These are phyloP conservation scores for Aegilops speltoides DNA, from an alignment of 176 grass and related monocot species.

Conservation along the genomic window DNA sequence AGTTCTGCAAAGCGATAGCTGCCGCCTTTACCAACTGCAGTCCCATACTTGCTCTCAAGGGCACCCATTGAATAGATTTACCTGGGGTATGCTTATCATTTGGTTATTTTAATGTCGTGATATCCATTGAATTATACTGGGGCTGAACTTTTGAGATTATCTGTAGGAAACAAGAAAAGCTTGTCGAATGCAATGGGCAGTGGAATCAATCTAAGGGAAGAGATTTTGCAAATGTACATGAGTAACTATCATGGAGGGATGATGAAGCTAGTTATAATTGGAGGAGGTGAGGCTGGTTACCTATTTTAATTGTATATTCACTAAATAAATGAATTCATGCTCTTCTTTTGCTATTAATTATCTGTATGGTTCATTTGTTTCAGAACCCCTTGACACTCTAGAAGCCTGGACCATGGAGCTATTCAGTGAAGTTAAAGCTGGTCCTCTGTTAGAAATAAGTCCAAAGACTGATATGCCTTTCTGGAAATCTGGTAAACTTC, in stretches of 20 bases:
- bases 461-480: conserved; percentile 62
- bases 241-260: conserved; percentile 79
- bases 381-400: conserved; percentile 86
- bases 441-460: conserved; percentile 57
- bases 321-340: conserved; percentile 14
- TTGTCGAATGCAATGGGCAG: conserved; percentile 77
- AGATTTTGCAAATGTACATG: conserved; percentile 79
- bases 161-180: conserved; percentile 95
- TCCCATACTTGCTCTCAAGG: conserved; percentile 74
- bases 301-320: conserved; percentile 6
- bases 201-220: conserved; percentile 89
- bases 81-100: conserved; percentile 73
- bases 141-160: conserved; percentile 39
- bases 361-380: conserved; percentile 34
- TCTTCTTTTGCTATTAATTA: conserved; percentile 25
- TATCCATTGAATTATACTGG: conserved; percentile 27
- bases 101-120: neutral
- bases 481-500: conserved; percentile 84
- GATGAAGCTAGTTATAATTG: conserved; percentile 94
- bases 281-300: conserved; percentile 66
- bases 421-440: conserved; percentile 85
- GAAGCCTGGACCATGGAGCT: conserved; percentile 87
- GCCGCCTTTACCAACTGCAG: conserved; percentile 81
- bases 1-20: conserved; percentile 84
- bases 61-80: conserved; percentile 94